Evolutionary conservation across 768 basidiomycete species (phyloP).

Genomic region (Cystofilobasidium bisporidii): DNA sequence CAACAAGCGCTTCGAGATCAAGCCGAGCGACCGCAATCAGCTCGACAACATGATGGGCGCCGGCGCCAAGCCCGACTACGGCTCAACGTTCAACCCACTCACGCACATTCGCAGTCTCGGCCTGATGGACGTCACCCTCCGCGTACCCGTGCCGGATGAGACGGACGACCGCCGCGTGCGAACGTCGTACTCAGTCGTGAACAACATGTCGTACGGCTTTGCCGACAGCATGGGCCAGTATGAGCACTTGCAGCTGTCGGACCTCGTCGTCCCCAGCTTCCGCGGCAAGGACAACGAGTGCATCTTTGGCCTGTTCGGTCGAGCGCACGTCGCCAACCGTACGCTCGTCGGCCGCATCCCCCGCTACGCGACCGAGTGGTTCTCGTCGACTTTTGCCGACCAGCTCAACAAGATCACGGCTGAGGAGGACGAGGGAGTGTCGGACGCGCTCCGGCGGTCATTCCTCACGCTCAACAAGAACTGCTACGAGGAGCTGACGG

Average conservation of each 20-base stretch:
- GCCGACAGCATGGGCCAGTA: slow-evolving; percentile 77
- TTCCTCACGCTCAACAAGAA: slow-evolving; percentile 80
- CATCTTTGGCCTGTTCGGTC: slow-evolving; percentile 93
- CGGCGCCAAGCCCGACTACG: slow-evolving; percentile 29
- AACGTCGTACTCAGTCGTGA: slow-evolving; percentile 77
- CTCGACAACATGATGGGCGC: slow-evolving; percentile 15
- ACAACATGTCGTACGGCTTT: slow-evolving; percentile 90
- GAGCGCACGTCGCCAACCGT: slow-evolving; percentile 48
- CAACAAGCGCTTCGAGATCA: slow-evolving; percentile 93
- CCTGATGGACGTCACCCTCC: slow-evolving; percentile 85
- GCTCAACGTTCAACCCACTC: slow-evolving; percentile 77
- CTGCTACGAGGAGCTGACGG: slow-evolving; percentile 56
- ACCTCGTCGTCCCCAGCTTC: slow-evolving; percentile 82
- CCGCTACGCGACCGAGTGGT: slow-evolving; percentile 75
- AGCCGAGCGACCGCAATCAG: slow-evolving; percentile 49
- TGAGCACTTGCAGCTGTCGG: slow-evolving; percentile 77
- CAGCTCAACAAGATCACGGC: slow-evolving; percentile 51
- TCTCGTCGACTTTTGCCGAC: slow-evolving; percentile 52
- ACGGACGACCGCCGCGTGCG: slow-evolving; percentile 82
- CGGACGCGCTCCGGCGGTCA: slow-evolving; percentile 72
- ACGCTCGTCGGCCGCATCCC: slow-evolving; percentile 48
- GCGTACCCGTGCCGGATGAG: slow-evolving; percentile 49
- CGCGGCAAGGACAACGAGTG: slow-evolving; percentile 66
- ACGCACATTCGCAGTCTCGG: slow-evolving; percentile 76
- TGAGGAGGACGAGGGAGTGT: slow-evolving; percentile 48